Conservation (phyloP, 495 filamentous ascomycete genomes). For the Trichodelitschia bisporula region DNA sequence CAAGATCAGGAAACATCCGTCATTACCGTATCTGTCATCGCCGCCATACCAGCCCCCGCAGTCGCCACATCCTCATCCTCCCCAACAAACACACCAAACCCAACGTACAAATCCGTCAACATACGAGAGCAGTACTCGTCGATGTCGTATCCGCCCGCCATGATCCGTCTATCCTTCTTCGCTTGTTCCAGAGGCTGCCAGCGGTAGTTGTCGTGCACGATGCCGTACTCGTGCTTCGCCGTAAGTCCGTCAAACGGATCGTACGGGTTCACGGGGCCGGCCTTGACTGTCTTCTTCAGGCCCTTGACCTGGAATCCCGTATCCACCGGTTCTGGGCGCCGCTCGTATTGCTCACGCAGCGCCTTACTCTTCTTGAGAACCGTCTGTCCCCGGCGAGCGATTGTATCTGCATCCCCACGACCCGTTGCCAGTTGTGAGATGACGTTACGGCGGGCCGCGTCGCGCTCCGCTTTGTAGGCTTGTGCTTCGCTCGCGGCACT, state of each 20-base stretch:
- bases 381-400: too few species aligned
- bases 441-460: constrained; percentile 33
- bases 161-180: constrained; percentile 29
- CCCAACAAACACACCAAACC: constrained; percentile 57
- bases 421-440: constrained; percentile 22
- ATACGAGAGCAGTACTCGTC: constrained; percentile 56
- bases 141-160: constrained; percentile 66
- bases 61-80: constrained; percentile 45
- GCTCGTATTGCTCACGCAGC: constrained; percentile 10
- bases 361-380: constrained; percentile 37
- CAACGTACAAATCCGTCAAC: constrained; percentile 73
- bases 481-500: constrained; percentile 28
- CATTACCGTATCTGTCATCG: too few species aligned
- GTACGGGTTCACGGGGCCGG: constrained; percentile 49
- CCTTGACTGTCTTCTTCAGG: constrained; percentile 30
- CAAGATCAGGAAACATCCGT: too few species aligned
- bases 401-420: not conserved
- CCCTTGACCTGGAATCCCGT: constrained; percentile 30
- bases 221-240: constrained; percentile 41
- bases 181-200: constrained; percentile 35
- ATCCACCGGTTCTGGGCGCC: constrained; percentile 8
- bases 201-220: constrained; percentile 38
- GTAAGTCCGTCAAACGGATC: constrained; percentile 68
- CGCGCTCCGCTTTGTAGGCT: constrained; percentile 31
- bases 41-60: too few species aligned